Evolutionary conservation across 2,329 filamentous ascomycete genomes (phyloP).

Genomic region (Colletotrichum chlorophyti): DNA sequence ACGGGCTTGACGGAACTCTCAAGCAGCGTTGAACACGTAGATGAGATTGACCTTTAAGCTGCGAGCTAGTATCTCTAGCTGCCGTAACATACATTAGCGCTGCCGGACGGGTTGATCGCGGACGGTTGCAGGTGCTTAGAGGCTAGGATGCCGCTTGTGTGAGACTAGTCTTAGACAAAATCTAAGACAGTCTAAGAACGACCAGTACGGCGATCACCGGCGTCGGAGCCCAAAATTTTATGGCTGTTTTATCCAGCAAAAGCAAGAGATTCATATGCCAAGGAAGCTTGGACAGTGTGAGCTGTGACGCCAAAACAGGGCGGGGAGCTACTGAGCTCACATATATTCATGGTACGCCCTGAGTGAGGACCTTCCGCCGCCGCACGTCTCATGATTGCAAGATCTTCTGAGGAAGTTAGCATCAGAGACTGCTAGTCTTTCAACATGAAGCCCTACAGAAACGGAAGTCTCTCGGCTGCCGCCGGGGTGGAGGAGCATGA

Average conservation of each 20-base stretch:
- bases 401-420: too few species aligned
- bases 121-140: slow-evolving; percentile 11
- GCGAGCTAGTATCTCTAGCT: background rate
- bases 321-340: background rate
- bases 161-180: slow-evolving; percentile 5
- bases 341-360: background rate
- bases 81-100: background rate
- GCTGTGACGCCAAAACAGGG: background rate
- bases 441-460: slow-evolving; percentile 12
- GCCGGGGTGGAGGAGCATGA: background rate
- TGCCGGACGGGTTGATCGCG: background rate
- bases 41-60: background rate
- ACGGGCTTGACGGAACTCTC: too few species aligned
- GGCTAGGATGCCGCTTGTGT: background rate
- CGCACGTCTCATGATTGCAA: too few species aligned
- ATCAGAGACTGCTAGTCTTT: too few species aligned
- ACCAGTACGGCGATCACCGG: background rate
- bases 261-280: background rate
- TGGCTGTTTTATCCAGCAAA: too few species aligned
- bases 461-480: slow-evolving; percentile 12
- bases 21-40: background rate
- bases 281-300: background rate
- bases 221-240: background rate
- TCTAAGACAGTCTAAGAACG: slow-evolving; percentile 15
- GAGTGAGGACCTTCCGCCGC: too few species aligned